These are phyloP conservation scores for Furcasterigmium sp. DNA, from an alignment of 2,329 filamentous ascomycete species.

Conservation along the genomic window DNA sequence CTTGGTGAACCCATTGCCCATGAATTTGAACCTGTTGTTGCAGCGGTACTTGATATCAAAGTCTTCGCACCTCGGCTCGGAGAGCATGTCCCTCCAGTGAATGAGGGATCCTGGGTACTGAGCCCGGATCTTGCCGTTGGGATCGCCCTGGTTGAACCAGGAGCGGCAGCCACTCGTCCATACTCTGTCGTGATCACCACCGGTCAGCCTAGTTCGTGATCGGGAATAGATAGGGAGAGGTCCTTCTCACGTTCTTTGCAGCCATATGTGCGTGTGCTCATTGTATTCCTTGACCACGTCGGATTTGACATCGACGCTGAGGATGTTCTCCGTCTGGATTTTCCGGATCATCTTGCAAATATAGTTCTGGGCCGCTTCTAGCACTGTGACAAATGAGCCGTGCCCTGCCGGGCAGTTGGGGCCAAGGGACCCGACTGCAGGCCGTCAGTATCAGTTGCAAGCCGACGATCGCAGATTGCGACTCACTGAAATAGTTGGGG, in stretches of 20 bases:
- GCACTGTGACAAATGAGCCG: constrained; percentile 11
- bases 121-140: not conserved
- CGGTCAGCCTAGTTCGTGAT: too few species aligned
- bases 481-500: constrained; percentile 21
- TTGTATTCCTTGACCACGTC: constrained; percentile 19
- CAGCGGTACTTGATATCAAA: not conserved
- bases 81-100: constrained; percentile 1
- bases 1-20: constrained; percentile 2
- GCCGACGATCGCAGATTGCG: too few species aligned
- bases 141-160: constrained; percentile 35
- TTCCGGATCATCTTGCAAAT: constrained; percentile 17
- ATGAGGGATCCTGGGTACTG: constrained; percentile 1
- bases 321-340: constrained; percentile 17
- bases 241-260: not conserved
- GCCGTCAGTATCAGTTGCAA: too few species aligned
- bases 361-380: constrained; percentile 19
- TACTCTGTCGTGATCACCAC: too few species aligned
- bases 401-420: constrained; percentile 9
- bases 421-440: constrained; percentile 8
- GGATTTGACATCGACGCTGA: constrained; percentile 24
- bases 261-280: constrained; percentile 1
- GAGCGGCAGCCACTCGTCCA: constrained; percentile 28
- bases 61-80: not conserved
- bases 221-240: too few species aligned
- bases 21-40: constrained; percentile 1